Conservation (phyloP, 345 rosid species). For the Durio zibethinus region DNA sequence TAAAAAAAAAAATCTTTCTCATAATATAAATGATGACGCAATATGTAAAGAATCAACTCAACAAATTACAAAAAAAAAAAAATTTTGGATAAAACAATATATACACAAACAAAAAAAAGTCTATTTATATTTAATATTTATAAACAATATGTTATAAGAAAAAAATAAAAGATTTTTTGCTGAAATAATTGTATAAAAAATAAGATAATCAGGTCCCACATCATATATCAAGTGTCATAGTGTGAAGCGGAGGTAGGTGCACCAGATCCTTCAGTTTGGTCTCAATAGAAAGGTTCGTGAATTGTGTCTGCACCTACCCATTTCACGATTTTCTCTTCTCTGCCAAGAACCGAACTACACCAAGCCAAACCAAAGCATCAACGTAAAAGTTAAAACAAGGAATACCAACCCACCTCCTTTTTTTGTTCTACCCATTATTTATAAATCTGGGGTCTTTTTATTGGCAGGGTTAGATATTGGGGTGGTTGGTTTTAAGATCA, state of each 20-base stretch:
- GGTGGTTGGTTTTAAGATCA: conserved; percentile 16
- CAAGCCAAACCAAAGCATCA: neutral
- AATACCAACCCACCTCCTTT: neutral
- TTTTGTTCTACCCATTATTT: neutral
- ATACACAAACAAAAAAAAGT: neutral
- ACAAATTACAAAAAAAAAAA: no score
- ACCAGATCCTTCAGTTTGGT: neutral
- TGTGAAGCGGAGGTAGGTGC: conserved; percentile 3
- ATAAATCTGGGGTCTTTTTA: conserved; percentile 10
- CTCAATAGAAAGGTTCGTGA: neutral
- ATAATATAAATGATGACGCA: neutral
- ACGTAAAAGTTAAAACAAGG: neutral
- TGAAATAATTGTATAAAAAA: neutral
- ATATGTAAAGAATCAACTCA: neutral
- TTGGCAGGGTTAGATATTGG: neutral
- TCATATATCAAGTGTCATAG: neutral
- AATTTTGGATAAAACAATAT: neutral
- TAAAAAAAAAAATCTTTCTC: neutral
- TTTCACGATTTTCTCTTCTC: neutral
- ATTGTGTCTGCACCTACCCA: neutral
- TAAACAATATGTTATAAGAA: no score
- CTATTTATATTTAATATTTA: no score
- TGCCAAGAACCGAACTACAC: neutral
- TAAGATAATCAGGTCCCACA: neutral
- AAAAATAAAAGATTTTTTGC: no score